These are phyloP conservation scores for Camillea tinctor DNA, from an alignment of 2,329 filamentous ascomycete species.

Conservation along the genomic window DNA sequence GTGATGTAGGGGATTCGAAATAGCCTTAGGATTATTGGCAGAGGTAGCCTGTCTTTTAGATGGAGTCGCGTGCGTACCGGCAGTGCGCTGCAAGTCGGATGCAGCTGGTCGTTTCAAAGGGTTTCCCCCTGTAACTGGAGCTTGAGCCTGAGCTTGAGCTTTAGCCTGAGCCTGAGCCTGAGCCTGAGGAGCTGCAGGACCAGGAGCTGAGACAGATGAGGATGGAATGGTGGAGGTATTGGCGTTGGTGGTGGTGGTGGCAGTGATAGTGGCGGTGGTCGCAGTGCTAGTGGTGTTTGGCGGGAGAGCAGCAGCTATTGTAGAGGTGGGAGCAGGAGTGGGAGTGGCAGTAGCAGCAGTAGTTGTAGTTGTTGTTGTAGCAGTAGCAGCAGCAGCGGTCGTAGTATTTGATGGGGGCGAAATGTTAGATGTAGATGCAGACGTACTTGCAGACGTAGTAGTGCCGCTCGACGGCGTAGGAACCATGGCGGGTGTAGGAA, in stretches of 20 bases:
- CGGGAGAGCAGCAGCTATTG: slow-evolving; percentile 17
- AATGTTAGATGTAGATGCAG: slow-evolving; percentile 27
- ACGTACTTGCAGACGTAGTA: no score
- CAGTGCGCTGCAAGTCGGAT: slow-evolving; percentile 35
- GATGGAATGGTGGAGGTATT: slow-evolving; percentile 12
- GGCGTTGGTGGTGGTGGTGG: background rate
- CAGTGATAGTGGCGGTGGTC: slow-evolving; percentile 14
- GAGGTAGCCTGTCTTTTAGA: slow-evolving; percentile 34
- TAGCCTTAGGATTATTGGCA: slow-evolving; percentile 17
- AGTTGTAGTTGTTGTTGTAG: background rate
- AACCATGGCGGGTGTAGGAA: slow-evolving; percentile 26
- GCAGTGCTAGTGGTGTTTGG: background rate
- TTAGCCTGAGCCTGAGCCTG: slow-evolving; percentile 19
- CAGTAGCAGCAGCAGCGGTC: slow-evolving; percentile 9
- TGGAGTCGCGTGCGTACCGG: slow-evolving; percentile 32
- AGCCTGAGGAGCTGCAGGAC: slow-evolving; percentile 16
- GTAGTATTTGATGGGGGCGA: slow-evolving; percentile 22
- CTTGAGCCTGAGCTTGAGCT: slow-evolving; percentile 16
- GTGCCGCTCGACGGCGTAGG: slow-evolving; percentile 31
- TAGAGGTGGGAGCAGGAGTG: background rate
- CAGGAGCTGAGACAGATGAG: slow-evolving; percentile 21
- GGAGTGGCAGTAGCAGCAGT: slow-evolving; percentile 18
- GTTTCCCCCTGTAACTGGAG: slow-evolving; percentile 19
- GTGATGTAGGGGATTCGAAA: slow-evolving; percentile 2
- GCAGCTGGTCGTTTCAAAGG: slow-evolving; percentile 34